Evolutionary conservation across 2,329 filamentous ascomycete species (phyloP).

Genomic region (Venturia aucupariae): DNA sequence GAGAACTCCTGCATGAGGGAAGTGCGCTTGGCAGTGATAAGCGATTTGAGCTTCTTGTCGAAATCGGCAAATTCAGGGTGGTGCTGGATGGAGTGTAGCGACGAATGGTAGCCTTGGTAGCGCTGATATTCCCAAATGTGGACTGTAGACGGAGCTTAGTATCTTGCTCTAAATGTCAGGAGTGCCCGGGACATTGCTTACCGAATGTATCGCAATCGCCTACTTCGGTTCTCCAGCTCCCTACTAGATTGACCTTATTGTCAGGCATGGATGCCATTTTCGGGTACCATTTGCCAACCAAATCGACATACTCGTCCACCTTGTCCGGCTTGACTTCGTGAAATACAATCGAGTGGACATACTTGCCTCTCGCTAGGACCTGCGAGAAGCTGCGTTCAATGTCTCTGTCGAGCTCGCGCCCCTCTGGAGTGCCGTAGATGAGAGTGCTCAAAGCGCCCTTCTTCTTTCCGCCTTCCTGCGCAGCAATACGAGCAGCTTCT

Average conservation of each 20-base stretch:
- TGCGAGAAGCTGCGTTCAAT: slow-evolving; percentile 95
- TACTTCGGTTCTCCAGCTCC: slow-evolving; percentile 96
- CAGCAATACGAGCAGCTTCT: slow-evolving; percentile 48
- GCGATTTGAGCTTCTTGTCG: slow-evolving; percentile 71
- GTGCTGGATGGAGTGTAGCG: slow-evolving; percentile 70
- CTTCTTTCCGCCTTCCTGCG: slow-evolving; percentile 55
- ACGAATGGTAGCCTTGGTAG: slow-evolving; percentile 91
- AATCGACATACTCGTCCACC: slow-evolving; percentile 85
- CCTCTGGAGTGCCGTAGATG: slow-evolving; percentile 95
- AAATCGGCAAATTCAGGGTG: slow-evolving; percentile 80
- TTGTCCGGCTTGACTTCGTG: slow-evolving; percentile 93
- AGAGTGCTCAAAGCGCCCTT: slow-evolving; percentile 67
- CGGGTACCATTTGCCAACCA: slow-evolving; percentile 89
- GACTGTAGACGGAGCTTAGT: slow-evolving; percentile 45
- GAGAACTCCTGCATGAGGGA: slow-evolving; percentile 99
- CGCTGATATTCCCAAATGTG: slow-evolving; percentile 99
- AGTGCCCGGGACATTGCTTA: slow-evolving; percentile 36
- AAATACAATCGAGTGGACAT: slow-evolving; percentile 95
- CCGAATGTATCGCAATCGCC: slow-evolving; percentile 95
- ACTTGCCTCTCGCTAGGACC: slow-evolving; percentile 90
- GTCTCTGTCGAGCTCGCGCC: slow-evolving; percentile 85
- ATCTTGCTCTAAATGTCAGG: not conserved
- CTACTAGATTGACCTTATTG: slow-evolving; percentile 92
- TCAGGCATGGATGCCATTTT: slow-evolving; percentile 73
- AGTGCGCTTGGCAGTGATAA: slow-evolving; percentile 75